Conservation (phyloP, 805 yeast species). For the Kodamaea kaohsiungensis region DNA sequence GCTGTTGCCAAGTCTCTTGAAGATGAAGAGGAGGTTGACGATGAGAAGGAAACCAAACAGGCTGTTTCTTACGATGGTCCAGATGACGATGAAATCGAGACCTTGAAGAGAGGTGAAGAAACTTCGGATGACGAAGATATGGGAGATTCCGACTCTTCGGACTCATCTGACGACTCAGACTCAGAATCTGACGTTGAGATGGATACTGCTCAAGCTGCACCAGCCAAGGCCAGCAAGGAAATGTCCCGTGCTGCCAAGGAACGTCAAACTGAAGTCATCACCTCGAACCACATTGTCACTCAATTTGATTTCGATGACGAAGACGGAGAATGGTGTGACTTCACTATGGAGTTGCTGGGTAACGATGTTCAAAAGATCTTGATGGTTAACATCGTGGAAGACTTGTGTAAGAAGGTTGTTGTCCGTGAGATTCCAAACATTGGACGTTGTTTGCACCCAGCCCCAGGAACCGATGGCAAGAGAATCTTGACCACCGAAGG, state of each 20-base stretch:
- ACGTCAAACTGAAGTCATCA: slow-evolving; percentile 81
- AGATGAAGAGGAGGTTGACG: slow-evolving; percentile 61
- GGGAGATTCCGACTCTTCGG: slow-evolving; percentile 16
- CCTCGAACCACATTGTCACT: slow-evolving; percentile 70
- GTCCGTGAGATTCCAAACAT: slow-evolving; percentile 90
- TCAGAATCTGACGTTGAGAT: slow-evolving; percentile 40
- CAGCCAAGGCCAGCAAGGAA: neutral
- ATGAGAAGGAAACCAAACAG: slow-evolving; percentile 70
- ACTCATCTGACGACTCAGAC: slow-evolving; percentile 39
- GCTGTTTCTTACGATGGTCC: slow-evolving; percentile 93
- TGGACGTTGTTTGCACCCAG: slow-evolving; percentile 90
- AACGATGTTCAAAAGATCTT: slow-evolving; percentile 81
- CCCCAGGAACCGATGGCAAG: slow-evolving; percentile 57
- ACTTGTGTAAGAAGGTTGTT: slow-evolving; percentile 83
- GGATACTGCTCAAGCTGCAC: slow-evolving; percentile 28
- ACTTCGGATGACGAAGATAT: slow-evolving; percentile 66
- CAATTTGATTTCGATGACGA: slow-evolving; percentile 89
- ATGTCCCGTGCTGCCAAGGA: slow-evolving; percentile 68
- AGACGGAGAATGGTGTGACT: slow-evolving; percentile 89
- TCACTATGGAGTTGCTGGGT: slow-evolving; percentile 78
- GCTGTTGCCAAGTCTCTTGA: slow-evolving; percentile 7
- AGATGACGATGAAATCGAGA: slow-evolving; percentile 92
- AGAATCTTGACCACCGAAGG: slow-evolving; percentile 93
- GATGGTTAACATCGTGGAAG: slow-evolving; percentile 97
- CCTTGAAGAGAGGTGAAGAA: slow-evolving; percentile 80